Base-by-base conservation (phyloP, 2,329 filamentous ascomycete species). In the Colletotrichum orbiculare region DNA sequence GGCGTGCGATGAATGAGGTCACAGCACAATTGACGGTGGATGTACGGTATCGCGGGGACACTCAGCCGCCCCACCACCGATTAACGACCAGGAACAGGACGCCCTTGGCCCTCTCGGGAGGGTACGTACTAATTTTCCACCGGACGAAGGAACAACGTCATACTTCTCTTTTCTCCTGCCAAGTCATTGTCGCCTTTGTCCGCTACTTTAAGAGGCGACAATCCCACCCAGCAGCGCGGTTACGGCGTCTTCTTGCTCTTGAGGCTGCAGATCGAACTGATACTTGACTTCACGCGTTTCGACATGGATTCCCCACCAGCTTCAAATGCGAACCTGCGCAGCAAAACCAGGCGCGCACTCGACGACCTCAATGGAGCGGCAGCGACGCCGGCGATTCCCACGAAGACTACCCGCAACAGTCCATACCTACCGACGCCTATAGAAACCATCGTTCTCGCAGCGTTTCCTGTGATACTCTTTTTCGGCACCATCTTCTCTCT, bases 401-500 rank as follows among this genome's bases (percentile, higher is more conserved):
- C 37, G 2, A 65, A 72, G 54, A 71, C 72, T 33, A 72, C 69
- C 45, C 82, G 83, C 67, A 81, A 76, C 71, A 77, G 81, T 46
- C 90, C 91, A 3, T 88, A 86, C 77, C 82, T 93, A 3, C 92
- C 91, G 5, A 93, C 91, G 2, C 82, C 85, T 8, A 82, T 90
- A 72, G 92, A 96, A 74, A 78, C 84, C 33, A 71, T 87, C 60
- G 81, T 90, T 25, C 85, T 97, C 37, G 76, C 81, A 3, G 70
- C 92, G 66, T 98, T 97, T 80, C 95, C 95, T 4, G 71, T 81
- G 34, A 90, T 94, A 7, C 88, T 99, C 63, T 68, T 93, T 60
- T 86, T 97, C 69, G 96, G 96, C 69, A 91, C 92, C 35, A 73
- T 96, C 69, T 97, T 93, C 84, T 90, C 91, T 49, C 80, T 88